Evolutionary conservation across 2,329 filamentous ascomycete species (phyloP), one percentile per base, ranked within the genome.

Genomic region (Cylindrodendrum hubeiense): DNA sequence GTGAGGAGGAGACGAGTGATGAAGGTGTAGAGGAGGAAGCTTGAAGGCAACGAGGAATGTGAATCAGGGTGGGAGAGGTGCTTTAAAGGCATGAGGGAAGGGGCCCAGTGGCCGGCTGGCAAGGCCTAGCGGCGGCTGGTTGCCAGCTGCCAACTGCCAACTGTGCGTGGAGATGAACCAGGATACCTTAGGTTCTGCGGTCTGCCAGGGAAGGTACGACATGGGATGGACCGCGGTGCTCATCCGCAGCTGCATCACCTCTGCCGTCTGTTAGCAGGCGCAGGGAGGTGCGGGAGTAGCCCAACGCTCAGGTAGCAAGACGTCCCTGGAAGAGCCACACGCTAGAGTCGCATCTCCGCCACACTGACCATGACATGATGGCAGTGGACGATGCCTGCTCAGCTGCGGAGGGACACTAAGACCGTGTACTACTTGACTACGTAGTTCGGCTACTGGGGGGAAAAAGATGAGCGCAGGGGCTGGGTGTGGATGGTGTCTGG

Each of bases 41-140:
- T 44, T 65, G 58, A 43, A 67, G 62, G 62, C 33, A 58, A 62
- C 66, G 65, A 50, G 66, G 33, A 63, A 55, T 43, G 58, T 66
- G 64, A 63, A 73, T 73, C 66, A 67, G 64, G 70, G 67, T 66
- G 67, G 58, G 67, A 33, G 65, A 71, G 49, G 53, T 58, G 68
- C 65, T 74, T 74, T 75, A 75, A 69, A 70, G 66, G 63, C 59
- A 61, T 43, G 52, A 67, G 60, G 68, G 72, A 66, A 65, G 62
- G 64, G 66, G 60, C 51, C 22, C 52, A 58, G 63, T 57, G 61
- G 57, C 52, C 56, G 56, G 68, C 63, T 59, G 58, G 66, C 10
- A 57, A 68, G 65, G 67, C 57, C 67, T 72, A 68, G 65, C 60
- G 66, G 61, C 62, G 57, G 61, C 60, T 65, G 69, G 59, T 64